Evolutionary conservation across 73 alveolate species (phyloP).

Genomic region (Tetrahymena thermophila): DNA sequence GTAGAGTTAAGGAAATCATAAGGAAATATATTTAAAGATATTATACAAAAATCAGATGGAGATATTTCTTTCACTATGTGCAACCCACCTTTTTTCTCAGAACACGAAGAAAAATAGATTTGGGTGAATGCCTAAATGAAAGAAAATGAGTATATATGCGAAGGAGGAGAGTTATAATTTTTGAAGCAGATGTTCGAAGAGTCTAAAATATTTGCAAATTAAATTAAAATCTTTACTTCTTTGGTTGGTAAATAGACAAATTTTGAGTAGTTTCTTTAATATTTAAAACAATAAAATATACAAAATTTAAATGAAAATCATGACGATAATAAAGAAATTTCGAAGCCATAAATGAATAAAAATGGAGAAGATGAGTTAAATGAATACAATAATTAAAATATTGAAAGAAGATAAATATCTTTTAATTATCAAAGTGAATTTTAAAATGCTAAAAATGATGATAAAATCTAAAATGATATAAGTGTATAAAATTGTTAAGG

Average conservation of each 20-base stretch:
- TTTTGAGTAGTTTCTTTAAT: not conserved
- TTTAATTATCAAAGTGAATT: too few relatives aligned
- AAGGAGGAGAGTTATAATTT: constrained; percentile 52
- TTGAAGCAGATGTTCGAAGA: constrained; percentile 43
- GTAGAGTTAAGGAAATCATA: constrained; percentile 37
- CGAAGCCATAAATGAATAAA: too few relatives aligned
- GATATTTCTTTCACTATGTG: constrained; percentile 45
- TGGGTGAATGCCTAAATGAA: constrained; percentile 34
- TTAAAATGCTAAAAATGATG: too few relatives aligned
- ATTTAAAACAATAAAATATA: not conserved
- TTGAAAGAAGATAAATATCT: too few relatives aligned
- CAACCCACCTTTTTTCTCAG: constrained; percentile 57
- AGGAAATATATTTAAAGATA: constrained; percentile 38
- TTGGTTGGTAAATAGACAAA: constrained; percentile 42
- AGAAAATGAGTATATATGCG: constrained; percentile 51
- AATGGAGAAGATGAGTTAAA: too few relatives aligned
- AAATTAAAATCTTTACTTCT: constrained; percentile 32
- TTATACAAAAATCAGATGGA: constrained; percentile 28
- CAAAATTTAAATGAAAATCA: not conserved
- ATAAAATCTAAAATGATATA: too few relatives aligned
- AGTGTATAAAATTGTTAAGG: too few relatives aligned
- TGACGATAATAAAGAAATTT: not conserved
- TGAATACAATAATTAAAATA: too few relatives aligned
- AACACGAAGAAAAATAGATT: constrained; percentile 40
- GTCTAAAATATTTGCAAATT: constrained; percentile 30